Conservation (phyloP, 306 rosid genomes). For the Fagus sylvatica region DNA sequence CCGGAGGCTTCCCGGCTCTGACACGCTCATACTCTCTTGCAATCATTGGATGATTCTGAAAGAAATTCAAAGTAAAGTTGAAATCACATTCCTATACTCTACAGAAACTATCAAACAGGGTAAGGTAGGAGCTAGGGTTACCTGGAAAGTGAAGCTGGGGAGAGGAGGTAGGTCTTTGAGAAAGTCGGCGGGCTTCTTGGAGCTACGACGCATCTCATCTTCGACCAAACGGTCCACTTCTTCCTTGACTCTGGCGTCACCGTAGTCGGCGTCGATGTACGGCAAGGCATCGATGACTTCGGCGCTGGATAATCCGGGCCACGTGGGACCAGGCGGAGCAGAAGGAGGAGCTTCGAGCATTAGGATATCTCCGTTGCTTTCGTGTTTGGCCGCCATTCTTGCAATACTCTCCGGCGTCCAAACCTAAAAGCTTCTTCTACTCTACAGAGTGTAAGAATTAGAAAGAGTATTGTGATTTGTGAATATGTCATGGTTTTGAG, state of each 20-base stretch:
- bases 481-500: background rate
- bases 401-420: background rate
- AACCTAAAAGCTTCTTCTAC: no score
- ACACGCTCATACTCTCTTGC: slow-evolving; percentile 94
- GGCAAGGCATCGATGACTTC: slow-evolving; percentile 87
- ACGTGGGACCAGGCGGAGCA: slow-evolving; percentile 45
- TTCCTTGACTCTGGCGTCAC: slow-evolving; percentile 59
- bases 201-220: slow-evolving; percentile 94
- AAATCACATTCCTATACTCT: no score
- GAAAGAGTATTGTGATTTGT: no score
- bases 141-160: slow-evolving; percentile 68
- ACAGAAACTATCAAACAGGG: no score
- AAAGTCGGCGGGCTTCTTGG: slow-evolving; percentile 77
- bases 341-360: slow-evolving; percentile 89
- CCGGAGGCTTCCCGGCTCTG: slow-evolving; percentile 84
- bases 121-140: background rate
- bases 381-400: slow-evolving; percentile 43
- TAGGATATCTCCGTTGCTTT: slow-evolving; percentile 45
- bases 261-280: slow-evolving; percentile 90
- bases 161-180: slow-evolving; percentile 92
- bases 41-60: slow-evolving; percentile 81
- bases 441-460: no score
- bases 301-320: slow-evolving; percentile 49
- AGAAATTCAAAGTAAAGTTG: background rate
- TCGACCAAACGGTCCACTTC: slow-evolving; percentile 90